phyloP scores from a whole-genome alignment of 148 eudicot species.

The Cornus kousa region DNA sequence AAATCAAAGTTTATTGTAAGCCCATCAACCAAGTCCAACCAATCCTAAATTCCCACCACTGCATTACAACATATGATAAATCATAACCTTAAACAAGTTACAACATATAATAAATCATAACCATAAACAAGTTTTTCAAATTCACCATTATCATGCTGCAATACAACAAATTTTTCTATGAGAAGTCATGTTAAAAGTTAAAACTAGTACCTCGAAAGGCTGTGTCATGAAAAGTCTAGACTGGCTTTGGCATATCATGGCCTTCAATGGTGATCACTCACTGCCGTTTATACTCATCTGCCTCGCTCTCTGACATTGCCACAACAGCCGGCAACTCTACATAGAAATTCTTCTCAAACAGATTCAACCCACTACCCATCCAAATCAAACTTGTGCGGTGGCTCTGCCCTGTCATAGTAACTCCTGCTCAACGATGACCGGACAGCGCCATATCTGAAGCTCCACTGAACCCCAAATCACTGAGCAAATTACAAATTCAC shows the following conservation, averaged over 20 bases:
- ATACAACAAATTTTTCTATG: neutral
- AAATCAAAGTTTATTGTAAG: too few relatives aligned
- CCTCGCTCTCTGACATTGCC: slow-evolving; percentile 75
- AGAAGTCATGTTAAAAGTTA: neutral
- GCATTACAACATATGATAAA: too few relatives aligned
- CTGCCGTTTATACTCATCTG: slow-evolving; percentile 56
- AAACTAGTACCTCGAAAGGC: slow-evolving; percentile 77
- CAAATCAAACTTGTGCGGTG: slow-evolving; percentile 75
- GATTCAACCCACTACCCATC: slow-evolving; percentile 58
- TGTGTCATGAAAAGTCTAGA: slow-evolving; percentile 62
- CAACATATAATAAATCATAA: neutral
- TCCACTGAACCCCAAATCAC: slow-evolving; percentile 65
- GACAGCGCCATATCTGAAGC: slow-evolving; percentile 29
- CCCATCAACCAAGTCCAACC: too few relatives aligned
- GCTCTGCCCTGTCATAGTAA: slow-evolving; percentile 25
- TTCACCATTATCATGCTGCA: neutral
- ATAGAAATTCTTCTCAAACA: slow-evolving; percentile 86
- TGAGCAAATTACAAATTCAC: slow-evolving; percentile 14
- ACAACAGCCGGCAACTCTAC: slow-evolving; percentile 61
- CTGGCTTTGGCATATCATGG: slow-evolving; percentile 77
- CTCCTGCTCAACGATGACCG: slow-evolving; percentile 43
- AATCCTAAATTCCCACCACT: too few relatives aligned
- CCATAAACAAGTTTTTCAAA: neutral
- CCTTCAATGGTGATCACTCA: slow-evolving; percentile 94
- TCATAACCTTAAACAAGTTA: too few relatives aligned